A percentile compares a stretch with the other conserved stretches of the same genome.
Conservation (phyloP, 352 stramenopile species). For the Thalassiosira hispida region DNA sequence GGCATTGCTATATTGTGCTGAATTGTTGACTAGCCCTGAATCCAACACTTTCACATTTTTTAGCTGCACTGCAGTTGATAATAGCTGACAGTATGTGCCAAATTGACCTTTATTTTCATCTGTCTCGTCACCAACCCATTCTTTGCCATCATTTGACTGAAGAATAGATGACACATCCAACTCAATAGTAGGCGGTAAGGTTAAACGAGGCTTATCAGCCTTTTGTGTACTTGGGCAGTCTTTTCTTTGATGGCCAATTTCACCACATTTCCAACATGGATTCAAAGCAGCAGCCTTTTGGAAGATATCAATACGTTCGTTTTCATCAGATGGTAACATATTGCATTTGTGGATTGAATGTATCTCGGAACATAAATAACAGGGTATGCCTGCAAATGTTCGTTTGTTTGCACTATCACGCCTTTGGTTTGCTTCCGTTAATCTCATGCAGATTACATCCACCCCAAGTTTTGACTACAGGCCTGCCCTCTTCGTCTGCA, state of each 20-base stretch:
- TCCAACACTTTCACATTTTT: slow-evolving; percentile 29
- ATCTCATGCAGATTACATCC: slow-evolving; percentile 71
- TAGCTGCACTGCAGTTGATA: slow-evolving; percentile 43
- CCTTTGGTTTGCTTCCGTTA: slow-evolving; percentile 52
- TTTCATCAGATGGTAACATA: slow-evolving; percentile 32
- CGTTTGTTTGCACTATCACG: slow-evolving; percentile 31
- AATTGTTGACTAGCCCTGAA: slow-evolving; percentile 28
- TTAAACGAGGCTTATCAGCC: slow-evolving; percentile 16
- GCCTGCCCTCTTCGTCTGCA: slow-evolving; percentile 49
- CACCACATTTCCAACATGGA: slow-evolving; percentile 73
- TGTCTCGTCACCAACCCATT: neutral
- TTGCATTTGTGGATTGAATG: slow-evolving; percentile 41
- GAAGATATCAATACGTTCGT: slow-evolving; percentile 38
- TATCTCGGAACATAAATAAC: slow-evolving; percentile 36
- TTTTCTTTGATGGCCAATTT: slow-evolving; percentile 59
- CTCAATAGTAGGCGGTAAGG: slow-evolving; percentile 42
- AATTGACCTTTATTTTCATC: slow-evolving; percentile 44
- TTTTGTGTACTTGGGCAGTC: slow-evolving; percentile 48
- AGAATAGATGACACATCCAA: slow-evolving; percentile 55
- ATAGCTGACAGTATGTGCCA: slow-evolving; percentile 56
- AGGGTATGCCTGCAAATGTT: slow-evolving; percentile 11
- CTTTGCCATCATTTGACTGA: neutral
- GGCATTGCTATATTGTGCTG: slow-evolving; percentile 47
- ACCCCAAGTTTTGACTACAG: slow-evolving; percentile 61
- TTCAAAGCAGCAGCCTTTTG: slow-evolving; percentile 26